Percentiles rank a stretch among this genome's conserved stretches.
Conservation (phyloP, 164 flowering plant species). For the Chimonanthus salicifolius region DNA sequence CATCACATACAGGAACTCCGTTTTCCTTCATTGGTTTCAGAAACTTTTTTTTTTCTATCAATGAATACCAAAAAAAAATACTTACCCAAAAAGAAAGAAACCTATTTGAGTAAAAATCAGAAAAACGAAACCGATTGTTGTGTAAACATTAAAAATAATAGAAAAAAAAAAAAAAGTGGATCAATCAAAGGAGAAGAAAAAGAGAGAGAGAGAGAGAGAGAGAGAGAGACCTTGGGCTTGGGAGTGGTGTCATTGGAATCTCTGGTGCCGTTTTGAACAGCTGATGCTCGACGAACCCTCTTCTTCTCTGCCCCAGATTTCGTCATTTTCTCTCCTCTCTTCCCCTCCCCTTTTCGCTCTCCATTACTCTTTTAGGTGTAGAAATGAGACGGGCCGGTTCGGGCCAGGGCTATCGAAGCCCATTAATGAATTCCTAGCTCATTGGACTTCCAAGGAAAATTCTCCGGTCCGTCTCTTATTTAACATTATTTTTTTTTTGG, state of each 20-base stretch:
- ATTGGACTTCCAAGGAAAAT: too few species aligned
- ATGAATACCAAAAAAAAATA: background rate
- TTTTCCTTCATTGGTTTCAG: background rate
- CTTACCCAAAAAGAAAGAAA: background rate
- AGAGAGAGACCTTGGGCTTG: constrained; percentile 54
- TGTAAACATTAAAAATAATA: background rate
- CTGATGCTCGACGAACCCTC: constrained; percentile 39
- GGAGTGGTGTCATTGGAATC: constrained; percentile 57
- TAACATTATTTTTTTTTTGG: too few species aligned
- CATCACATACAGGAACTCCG: background rate
- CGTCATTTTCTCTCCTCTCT: constrained; percentile 36
- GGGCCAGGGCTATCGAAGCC: too few species aligned
- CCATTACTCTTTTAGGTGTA: background rate
- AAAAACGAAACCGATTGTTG: constrained; percentile 3
- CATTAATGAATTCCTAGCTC: too few species aligned
- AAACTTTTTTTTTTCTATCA: background rate
- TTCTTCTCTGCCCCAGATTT: constrained; percentile 63
- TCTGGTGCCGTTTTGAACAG: constrained; percentile 34
- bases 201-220: constrained; percentile 7
- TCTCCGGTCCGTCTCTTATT: too few species aligned
- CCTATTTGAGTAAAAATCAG: background rate
- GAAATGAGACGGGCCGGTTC: too few species aligned
- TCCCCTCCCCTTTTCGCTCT: constrained; percentile 1
- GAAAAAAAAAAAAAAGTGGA: background rate
- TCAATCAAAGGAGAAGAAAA: background rate